Evolutionary conservation across 148 eudicot species (phyloP).

Genomic region (Mesembryanthemum crystallinum): DNA sequence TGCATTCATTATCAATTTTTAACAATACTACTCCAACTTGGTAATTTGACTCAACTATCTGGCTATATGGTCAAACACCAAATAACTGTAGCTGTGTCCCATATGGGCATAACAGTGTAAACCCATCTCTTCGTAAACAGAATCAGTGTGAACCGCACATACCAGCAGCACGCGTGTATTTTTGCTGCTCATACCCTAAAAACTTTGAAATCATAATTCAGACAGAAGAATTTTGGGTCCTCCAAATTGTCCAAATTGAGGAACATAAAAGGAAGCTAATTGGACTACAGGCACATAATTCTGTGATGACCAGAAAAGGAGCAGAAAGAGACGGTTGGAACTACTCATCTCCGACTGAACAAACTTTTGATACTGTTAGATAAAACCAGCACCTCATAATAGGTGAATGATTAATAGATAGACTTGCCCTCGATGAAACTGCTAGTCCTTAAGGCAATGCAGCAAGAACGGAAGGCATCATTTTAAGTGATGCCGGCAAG

Average conservation of each 20-base stretch:
- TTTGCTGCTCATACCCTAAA: too few species aligned
- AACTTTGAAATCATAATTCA: too few species aligned
- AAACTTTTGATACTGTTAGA: neutral
- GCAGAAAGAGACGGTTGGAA: neutral
- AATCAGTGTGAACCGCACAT: neutral
- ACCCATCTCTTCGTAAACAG: neutral
- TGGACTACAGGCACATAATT: neutral
- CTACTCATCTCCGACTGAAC: neutral
- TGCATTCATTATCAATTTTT: neutral
- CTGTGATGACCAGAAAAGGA: neutral
- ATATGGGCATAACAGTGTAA: neutral
- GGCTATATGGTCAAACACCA: neutral
- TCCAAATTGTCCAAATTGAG: too few species aligned
- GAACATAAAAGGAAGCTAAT: neutral
- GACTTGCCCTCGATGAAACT: neutral
- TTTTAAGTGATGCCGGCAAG: neutral
- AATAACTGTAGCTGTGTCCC: neutral
- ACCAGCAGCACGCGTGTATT: neutral
- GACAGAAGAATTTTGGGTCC: too few species aligned
- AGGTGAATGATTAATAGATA: too few species aligned
- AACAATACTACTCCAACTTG: neutral
- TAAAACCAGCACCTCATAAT: neutral
- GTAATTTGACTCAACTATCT: neutral
- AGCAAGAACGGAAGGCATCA: neutral
- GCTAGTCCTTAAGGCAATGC: neutral